Evolutionary conservation across 1,139 yeast genomes (phyloP).

Genomic region (Debaryomyces fabryi): DNA sequence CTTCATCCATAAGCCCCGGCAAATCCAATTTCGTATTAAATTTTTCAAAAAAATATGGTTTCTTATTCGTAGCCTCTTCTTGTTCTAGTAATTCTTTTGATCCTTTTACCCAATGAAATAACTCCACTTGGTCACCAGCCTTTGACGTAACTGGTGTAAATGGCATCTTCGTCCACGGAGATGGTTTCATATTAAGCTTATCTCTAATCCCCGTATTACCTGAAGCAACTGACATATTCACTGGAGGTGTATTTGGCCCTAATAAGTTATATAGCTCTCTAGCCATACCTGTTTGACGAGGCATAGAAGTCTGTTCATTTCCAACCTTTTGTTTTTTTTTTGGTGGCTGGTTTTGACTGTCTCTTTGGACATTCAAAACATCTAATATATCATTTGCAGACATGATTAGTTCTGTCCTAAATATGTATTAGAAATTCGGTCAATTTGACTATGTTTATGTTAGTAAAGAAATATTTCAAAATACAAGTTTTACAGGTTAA

Average conservation of each 20-base stretch:
- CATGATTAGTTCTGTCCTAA: slow-evolving; percentile 24
- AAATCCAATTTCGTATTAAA: slow-evolving; percentile 70
- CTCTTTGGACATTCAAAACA: slow-evolving; percentile 67
- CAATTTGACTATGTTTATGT: not conserved
- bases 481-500: not conserved
- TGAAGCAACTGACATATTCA: slow-evolving; percentile 54
- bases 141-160: slow-evolving; percentile 61
- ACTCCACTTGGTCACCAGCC: slow-evolving; percentile 40
- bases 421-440: not conserved
- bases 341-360: slow-evolving; percentile 36
- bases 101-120: slow-evolving; percentile 90
- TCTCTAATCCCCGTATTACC: slow-evolving; percentile 60
- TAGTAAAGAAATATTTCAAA: not conserved
- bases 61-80: slow-evolving; percentile 38
- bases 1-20: slow-evolving; percentile 68
- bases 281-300: slow-evolving; percentile 77
- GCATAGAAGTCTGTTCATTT: slow-evolving; percentile 26
- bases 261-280: slow-evolving; percentile 84
- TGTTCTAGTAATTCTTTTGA: slow-evolving; percentile 52
- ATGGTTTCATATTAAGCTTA: slow-evolving; percentile 65
- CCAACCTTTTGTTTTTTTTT: slow-evolving; percentile 41
- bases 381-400: slow-evolving; percentile 72
- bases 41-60: slow-evolving; percentile 73
- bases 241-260: slow-evolving; percentile 93
- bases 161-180: slow-evolving; percentile 77